Evolutionary conservation across 202 grass and related monocot genomes (phyloP).

Genomic region (Alloteropsis angusta): DNA sequence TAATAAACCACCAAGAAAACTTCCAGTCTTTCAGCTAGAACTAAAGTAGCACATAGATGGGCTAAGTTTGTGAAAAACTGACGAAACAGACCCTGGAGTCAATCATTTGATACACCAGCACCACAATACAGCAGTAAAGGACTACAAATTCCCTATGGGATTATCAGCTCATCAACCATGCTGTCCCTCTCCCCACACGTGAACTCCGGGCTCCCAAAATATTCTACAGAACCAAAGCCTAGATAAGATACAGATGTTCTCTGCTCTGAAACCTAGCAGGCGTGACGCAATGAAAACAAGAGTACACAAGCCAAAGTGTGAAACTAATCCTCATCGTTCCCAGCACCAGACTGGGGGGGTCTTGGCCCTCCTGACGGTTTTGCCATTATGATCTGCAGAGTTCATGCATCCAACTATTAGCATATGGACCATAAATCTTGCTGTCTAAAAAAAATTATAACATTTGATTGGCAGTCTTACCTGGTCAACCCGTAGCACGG

Average conservation of each 20-base stretch:
- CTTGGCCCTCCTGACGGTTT: slow-evolving; percentile 75
- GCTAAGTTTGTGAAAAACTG: slow-evolving; percentile 13
- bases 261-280: background rate
- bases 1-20: background rate
- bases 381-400: slow-evolving; percentile 80
- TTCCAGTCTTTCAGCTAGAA: background rate
- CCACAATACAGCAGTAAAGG: background rate
- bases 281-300: background rate
- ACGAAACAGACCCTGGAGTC: background rate
- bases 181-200: background rate
- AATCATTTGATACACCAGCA: slow-evolving; percentile 16
- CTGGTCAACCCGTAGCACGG: slow-evolving; percentile 88
- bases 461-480: slow-evolving; percentile 22
- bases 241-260: slow-evolving; percentile 18
- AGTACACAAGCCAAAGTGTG: background rate
- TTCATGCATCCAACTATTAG: slow-evolving; percentile 5
- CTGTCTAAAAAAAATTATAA: background rate
- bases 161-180: background rate
- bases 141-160: background rate
- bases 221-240: slow-evolving; percentile 30
- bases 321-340: slow-evolving; percentile 70
- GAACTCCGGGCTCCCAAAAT: slow-evolving; percentile 17
- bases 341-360: slow-evolving; percentile 41
- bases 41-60: background rate
- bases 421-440: background rate